Percentiles rank a stretch among this genome's conserved stretches.
Evolutionary conservation across 2,329 filamentous ascomycete genomes (phyloP).

Genomic region (Aspergillus floridensis): DNA sequence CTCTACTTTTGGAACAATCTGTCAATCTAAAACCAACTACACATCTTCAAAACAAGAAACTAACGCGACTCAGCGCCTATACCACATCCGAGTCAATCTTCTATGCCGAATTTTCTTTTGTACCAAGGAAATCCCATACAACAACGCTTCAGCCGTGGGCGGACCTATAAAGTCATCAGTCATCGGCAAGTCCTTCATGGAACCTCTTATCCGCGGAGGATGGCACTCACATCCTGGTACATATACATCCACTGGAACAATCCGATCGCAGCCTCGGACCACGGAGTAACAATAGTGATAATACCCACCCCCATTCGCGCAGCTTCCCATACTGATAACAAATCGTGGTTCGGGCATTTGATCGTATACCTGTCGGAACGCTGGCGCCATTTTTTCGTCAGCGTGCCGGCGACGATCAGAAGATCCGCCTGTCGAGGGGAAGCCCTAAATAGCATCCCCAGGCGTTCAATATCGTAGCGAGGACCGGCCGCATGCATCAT

Average conservation of each 20-base stretch:
- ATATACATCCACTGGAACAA: slow-evolving; percentile 81
- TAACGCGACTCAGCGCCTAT: too few relatives aligned
- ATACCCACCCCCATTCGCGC: slow-evolving; percentile 82
- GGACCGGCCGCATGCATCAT: slow-evolving; percentile 93
- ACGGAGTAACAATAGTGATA: slow-evolving; percentile 86
- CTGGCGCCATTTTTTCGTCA: slow-evolving; percentile 97
- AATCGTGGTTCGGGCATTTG: slow-evolving; percentile 93
- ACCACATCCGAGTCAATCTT: too few relatives aligned
- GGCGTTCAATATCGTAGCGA: slow-evolving; percentile 34
- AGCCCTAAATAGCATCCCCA: slow-evolving; percentile 61
- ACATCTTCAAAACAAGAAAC: too few relatives aligned
- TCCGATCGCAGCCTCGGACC: slow-evolving; percentile 72
- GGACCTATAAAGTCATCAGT: too few relatives aligned
- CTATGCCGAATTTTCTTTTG: too few relatives aligned
- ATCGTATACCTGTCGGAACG: slow-evolving; percentile 86
- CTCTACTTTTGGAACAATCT: too few relatives aligned
- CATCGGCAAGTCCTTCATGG: too few relatives aligned
- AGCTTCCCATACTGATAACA: slow-evolving; percentile 83
- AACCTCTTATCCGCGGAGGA: neutral
- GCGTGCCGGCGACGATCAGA: slow-evolving; percentile 89
- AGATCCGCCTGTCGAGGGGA: slow-evolving; percentile 85
- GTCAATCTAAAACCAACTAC: too few relatives aligned
- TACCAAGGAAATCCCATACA: too few relatives aligned
- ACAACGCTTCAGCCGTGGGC: too few relatives aligned
- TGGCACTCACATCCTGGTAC: slow-evolving; percentile 69